Percentiles rank a stretch among this genome's conserved stretches.
Evolutionary conservation across 208 protist species (phyloP).

Genomic region (Phytomonas francai): DNA sequence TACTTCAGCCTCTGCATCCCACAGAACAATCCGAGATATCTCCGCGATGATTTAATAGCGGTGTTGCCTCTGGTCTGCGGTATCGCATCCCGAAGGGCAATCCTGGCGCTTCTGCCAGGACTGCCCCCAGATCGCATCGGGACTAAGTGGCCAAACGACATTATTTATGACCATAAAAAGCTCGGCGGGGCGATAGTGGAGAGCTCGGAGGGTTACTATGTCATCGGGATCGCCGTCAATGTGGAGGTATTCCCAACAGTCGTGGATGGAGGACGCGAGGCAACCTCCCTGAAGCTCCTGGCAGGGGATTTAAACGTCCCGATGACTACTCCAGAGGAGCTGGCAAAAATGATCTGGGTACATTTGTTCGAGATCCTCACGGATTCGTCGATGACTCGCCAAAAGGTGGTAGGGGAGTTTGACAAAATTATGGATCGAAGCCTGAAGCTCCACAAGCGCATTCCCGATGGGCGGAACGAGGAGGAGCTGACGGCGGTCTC

Average conservation of each 20-base stretch:
- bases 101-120: slow-evolving; percentile 14
- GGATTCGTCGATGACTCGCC: slow-evolving; percentile 15
- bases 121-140: slow-evolving; percentile 12
- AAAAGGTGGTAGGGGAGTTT: slow-evolving; percentile 30
- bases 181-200: slow-evolving; percentile 59
- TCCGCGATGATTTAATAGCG: slow-evolving; percentile 26
- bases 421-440: slow-evolving; percentile 39
- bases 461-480: slow-evolving; percentile 25
- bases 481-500: slow-evolving; percentile 30
- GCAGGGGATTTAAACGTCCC: slow-evolving; percentile 16
- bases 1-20: slow-evolving; percentile 66
- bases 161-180: slow-evolving; percentile 56
- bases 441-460: slow-evolving; percentile 31
- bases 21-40: slow-evolving; percentile 8
- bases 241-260: slow-evolving; percentile 35
- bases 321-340: slow-evolving; percentile 4
- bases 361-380: slow-evolving; percentile 25
- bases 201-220: slow-evolving; percentile 16
- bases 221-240: slow-evolving; percentile 74
- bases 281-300: slow-evolving; percentile 29
- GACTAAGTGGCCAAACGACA: slow-evolving; percentile 81
- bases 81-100: slow-evolving; percentile 33
- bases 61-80: slow-evolving; percentile 55
- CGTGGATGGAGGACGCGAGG: slow-evolving; percentile 31
- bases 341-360: slow-evolving; percentile 37